These are phyloP conservation scores for Hymenoscyphus repandus DNA, from an alignment of 2,329 filamentous ascomycete genomes.

Conservation along the genomic window DNA sequence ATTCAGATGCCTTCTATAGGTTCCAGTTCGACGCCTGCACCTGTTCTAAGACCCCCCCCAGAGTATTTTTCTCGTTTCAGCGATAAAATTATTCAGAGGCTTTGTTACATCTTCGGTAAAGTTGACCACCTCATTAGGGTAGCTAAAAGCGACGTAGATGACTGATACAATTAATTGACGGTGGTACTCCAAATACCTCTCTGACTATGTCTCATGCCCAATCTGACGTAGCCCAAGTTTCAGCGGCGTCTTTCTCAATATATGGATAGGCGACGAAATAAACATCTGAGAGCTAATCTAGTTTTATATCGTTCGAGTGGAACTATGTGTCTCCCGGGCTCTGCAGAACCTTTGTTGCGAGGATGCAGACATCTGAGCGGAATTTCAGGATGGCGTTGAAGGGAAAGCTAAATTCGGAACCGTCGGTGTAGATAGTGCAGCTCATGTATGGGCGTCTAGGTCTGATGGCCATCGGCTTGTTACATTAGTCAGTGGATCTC, in stretches of 20 bases:
- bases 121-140: slow-evolving; percentile 31
- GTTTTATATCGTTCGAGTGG: slow-evolving; percentile 2
- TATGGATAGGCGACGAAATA: slow-evolving; percentile 25
- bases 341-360: slow-evolving; percentile 21
- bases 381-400: slow-evolving; percentile 26
- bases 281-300: slow-evolving; percentile 7
- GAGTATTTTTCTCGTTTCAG: slow-evolving; percentile 38
- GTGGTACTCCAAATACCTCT: slow-evolving; percentile 33
- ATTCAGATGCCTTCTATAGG: slow-evolving; percentile 39
- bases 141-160: slow-evolving; percentile 40
- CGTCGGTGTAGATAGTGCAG: slow-evolving; percentile 21
- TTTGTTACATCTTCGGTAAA: slow-evolving; percentile 34
- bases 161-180: slow-evolving; percentile 27
- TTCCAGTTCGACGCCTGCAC: slow-evolving; percentile 38
- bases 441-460: slow-evolving; percentile 21
- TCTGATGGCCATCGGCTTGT: slow-evolving; percentile 13
- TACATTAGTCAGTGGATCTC: not conserved
- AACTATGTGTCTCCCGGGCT: slow-evolving; percentile 11
- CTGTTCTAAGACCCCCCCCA: slow-evolving; percentile 30
- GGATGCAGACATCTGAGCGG: slow-evolving; percentile 15
- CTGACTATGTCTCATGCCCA: slow-evolving; percentile 30
- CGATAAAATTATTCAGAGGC: slow-evolving; percentile 32
- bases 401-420: slow-evolving; percentile 14
- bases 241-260: slow-evolving; percentile 22
- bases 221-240: slow-evolving; percentile 17